A percentile compares a stretch with the other conserved stretches of the same genome.
These are phyloP conservation scores for Meira miltonrushii DNA, from an alignment of 1,284 basidiomycete species.

Conservation along the genomic window DNA sequence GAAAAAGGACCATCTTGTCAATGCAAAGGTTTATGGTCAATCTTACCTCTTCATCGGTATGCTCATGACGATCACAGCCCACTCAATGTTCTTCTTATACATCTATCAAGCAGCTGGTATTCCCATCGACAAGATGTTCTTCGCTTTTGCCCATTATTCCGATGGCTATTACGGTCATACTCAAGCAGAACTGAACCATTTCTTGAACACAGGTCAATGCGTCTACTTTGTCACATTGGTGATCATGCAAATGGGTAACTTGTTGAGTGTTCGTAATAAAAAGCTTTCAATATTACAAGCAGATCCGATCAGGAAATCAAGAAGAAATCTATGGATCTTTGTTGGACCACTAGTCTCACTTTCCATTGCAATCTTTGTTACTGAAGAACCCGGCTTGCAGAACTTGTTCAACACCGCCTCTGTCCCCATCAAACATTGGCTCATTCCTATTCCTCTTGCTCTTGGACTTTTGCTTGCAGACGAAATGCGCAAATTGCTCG, in stretches of 20 bases:
- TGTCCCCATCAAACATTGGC: slow-evolving; percentile 58
- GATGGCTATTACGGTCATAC: slow-evolving; percentile 31
- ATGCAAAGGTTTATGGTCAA: slow-evolving; percentile 61
- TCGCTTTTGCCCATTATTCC: slow-evolving; percentile 57
- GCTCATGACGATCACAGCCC: slow-evolving; percentile 58
- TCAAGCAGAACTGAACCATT: slow-evolving; percentile 51
- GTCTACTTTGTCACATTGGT: slow-evolving; percentile 63
- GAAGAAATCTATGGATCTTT: slow-evolving; percentile 29
- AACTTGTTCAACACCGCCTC: slow-evolving; percentile 59
- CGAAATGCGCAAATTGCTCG: slow-evolving; percentile 44
- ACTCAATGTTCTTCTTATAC: slow-evolving; percentile 57
- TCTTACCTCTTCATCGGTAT: slow-evolving; percentile 65
- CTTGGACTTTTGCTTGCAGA: slow-evolving; percentile 51
- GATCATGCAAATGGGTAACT: slow-evolving; percentile 62
- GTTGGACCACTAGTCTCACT: slow-evolving; percentile 26
- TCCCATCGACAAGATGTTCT: slow-evolving; percentile 56
- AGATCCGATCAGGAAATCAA: slow-evolving; percentile 22
- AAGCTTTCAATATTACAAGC: slow-evolving; percentile 55
- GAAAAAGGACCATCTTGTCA: slow-evolving; percentile 57
- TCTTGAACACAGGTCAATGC: slow-evolving; percentile 51
- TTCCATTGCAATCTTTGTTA: slow-evolving; percentile 35
- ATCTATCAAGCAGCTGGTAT: slow-evolving; percentile 58
- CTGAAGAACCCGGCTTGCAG: slow-evolving; percentile 53
- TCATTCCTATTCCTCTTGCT: slow-evolving; percentile 57
- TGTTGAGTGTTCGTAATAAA: slow-evolving; percentile 56